phyloP scores from a whole-genome alignment of 345 rosid genomes.

The Mercurialis annua region DNA sequence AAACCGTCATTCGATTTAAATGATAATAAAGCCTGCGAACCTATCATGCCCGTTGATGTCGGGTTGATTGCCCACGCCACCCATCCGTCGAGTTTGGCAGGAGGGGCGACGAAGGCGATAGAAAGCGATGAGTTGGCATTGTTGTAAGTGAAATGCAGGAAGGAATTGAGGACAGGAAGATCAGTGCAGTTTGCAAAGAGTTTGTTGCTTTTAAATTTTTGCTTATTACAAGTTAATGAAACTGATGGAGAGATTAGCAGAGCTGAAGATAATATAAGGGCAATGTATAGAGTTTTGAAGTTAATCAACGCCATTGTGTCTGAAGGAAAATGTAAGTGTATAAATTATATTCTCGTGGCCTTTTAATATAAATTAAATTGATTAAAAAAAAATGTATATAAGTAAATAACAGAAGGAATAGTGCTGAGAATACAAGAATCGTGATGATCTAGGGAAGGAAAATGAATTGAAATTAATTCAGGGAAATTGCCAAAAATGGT shows the following conservation, averaged over 20 bases:
- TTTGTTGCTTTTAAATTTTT: constrained; percentile 6
- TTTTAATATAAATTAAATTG: too few species aligned
- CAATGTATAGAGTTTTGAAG: not conserved
- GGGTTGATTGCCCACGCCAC: constrained; percentile 25
- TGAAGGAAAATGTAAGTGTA: too few species aligned
- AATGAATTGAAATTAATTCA: not conserved
- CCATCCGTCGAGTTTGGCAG: constrained; percentile 9
- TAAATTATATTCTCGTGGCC: too few species aligned
- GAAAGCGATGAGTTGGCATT: constrained; percentile 14
- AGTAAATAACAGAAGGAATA: not conserved
- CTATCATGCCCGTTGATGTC: not conserved
- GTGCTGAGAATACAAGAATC: not conserved
- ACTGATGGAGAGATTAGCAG: not conserved
- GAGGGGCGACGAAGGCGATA: constrained; percentile 16
- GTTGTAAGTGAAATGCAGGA: constrained; percentile 19
- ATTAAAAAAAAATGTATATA: not conserved
- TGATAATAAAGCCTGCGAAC: constrained; percentile 15
- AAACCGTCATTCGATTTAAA: not conserved
- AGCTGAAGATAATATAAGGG: not conserved
- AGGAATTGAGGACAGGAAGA: constrained; percentile 18
- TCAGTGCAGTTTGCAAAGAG: constrained; percentile 20
- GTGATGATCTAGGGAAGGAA: not conserved
- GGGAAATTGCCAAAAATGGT: not conserved
- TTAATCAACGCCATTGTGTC: not conserved
- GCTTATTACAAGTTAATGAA: constrained; percentile 1